phyloP scores from a whole-genome alignment of 306 rosid genomes.

The Dalbergia oliveri region DNA sequence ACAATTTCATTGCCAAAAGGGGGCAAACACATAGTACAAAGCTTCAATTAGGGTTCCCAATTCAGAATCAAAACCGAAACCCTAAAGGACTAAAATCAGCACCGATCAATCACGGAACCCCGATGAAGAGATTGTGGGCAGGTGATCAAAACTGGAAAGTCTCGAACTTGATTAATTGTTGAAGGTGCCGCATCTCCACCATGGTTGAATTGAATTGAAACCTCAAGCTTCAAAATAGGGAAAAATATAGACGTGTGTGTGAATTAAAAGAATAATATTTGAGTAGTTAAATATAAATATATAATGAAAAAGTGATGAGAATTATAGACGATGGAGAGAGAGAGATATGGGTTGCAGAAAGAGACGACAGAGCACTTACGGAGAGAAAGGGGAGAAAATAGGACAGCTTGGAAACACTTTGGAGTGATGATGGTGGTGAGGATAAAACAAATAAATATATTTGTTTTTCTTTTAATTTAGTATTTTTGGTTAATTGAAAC shows the following conservation, averaged over 20 bases:
- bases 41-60: constrained; percentile 38
- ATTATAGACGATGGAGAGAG: not conserved
- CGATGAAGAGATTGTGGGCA: constrained; percentile 22
- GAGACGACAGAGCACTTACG: constrained; percentile 27
- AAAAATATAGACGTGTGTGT: not conserved
- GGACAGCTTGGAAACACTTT: constrained; percentile 3
- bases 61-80: constrained; percentile 50
- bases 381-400: not conserved
- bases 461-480: too few relatives aligned
- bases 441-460: not conserved
- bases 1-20: constrained; percentile 35
- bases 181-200: constrained; percentile 27
- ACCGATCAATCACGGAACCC: constrained; percentile 31
- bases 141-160: constrained; percentile 37
- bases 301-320: not conserved
- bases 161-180: constrained; percentile 37
- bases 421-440: not conserved
- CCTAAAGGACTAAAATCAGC: constrained; percentile 40
- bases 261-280: not conserved
- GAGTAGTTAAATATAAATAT: not conserved
- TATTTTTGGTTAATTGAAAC: too few relatives aligned
- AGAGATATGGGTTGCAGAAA: constrained; percentile 12
- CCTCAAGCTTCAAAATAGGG: constrained; percentile 40
- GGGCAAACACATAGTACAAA: constrained; percentile 55
- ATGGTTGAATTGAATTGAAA: constrained; percentile 31